phyloP scores from a whole-genome alignment of 495 filamentous ascomycete genomes.

The Hyphodiscus hymeniophilus region DNA sequence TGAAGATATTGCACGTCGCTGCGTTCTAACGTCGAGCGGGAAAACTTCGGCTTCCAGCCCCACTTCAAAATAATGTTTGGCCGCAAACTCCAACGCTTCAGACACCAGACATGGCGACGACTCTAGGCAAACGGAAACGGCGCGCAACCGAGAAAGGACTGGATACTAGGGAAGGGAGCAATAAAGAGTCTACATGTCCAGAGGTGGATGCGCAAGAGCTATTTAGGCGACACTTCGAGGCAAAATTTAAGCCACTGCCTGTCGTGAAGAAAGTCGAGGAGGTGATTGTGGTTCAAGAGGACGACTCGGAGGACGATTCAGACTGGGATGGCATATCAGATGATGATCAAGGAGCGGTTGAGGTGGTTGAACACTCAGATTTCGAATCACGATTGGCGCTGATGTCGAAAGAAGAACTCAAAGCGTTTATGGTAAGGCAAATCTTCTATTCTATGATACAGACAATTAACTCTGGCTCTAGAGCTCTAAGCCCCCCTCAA shows the following conservation, averaged over 20 bases:
- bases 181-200: conserved; percentile 1
- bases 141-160: conserved; percentile 11
- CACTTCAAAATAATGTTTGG: background rate
- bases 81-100: background rate
- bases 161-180: background rate
- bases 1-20: no score
- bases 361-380: conserved; percentile 61
- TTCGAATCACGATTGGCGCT: conserved; percentile 24
- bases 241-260: conserved; percentile 69
- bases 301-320: conserved; percentile 28
- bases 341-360: conserved; percentile 22
- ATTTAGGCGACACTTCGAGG: conserved; percentile 79
- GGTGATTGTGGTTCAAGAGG: conserved; percentile 7
- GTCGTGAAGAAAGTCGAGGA: conserved; percentile 19
- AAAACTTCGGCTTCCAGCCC: conserved; percentile 3
- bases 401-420: conserved; percentile 59
- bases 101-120: conserved; percentile 20
- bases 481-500: conserved; percentile 38
- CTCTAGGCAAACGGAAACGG: conserved; percentile 28
- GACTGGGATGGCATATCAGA: conserved; percentile 62
- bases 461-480: conserved; percentile 27
- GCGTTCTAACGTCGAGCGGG: background rate
- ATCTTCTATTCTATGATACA: background rate
- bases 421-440: conserved; percentile 63
- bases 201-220: conserved; percentile 39